Conservation (phyloP, 192 early-diverging fungal genomes). For the Gorgonomyces haynaldii region DNA sequence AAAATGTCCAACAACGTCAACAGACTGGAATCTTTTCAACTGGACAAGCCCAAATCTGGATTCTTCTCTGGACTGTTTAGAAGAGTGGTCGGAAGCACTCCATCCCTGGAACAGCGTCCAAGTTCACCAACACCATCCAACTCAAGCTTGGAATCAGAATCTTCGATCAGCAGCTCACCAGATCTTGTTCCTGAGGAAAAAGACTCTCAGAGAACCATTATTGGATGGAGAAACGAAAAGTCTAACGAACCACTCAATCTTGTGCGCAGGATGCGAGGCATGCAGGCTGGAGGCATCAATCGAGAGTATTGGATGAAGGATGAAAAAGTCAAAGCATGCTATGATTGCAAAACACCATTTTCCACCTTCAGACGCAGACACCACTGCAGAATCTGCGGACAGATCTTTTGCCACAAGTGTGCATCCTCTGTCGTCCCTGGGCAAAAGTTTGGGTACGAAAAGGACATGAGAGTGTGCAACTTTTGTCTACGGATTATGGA, state of each 20-base stretch:
- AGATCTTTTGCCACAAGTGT: slow-evolving; percentile 67
- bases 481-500: slow-evolving; percentile 47
- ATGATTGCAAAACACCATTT: slow-evolving; percentile 65
- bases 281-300: slow-evolving; percentile 16
- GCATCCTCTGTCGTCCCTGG: slow-evolving; percentile 59
- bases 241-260: neutral
- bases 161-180: no score
- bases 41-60: no score
- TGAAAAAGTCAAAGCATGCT: slow-evolving; percentile 70
- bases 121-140: no score
- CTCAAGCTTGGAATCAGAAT: no score
- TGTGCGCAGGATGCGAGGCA: slow-evolving; percentile 17
- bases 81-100: no score
- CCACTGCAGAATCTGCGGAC: slow-evolving; percentile 75
- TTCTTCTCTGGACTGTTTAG: no score
- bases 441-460: slow-evolving; percentile 54
- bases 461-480: slow-evolving; percentile 56
- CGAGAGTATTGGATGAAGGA: slow-evolving; percentile 64
- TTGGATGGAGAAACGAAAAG: slow-evolving; percentile 3
- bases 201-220: neutral
- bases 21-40: no score
- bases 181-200: no score
- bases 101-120: no score
- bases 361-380: slow-evolving; percentile 59
- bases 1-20: no score